phyloP scores from a whole-genome alignment of 2,329 filamentous ascomycete species.

The Fusarium solani-melongenae region DNA sequence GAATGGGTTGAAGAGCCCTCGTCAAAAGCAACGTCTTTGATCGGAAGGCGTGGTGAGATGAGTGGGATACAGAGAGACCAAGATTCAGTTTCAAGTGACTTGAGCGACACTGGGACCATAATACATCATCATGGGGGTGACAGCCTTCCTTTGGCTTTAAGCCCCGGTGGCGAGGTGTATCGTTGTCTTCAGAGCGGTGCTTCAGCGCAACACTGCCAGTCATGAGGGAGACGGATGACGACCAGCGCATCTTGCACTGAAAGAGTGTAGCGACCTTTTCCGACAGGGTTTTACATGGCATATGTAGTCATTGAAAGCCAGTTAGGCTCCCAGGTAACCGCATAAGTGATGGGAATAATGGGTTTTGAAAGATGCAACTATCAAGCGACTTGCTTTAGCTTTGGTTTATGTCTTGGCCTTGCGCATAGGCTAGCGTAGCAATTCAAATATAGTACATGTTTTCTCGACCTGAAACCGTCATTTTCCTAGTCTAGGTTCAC shows the following conservation, averaged over 20 bases:
- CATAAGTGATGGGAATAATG: neutral
- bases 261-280: neutral
- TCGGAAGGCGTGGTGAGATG: no score
- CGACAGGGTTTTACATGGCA: neutral
- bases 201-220: neutral
- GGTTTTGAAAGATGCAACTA: neutral
- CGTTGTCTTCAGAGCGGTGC: neutral
- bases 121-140: neutral
- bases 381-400: neutral
- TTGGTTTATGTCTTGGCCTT: neutral
- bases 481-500: no score
- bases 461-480: neutral
- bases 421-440: neutral
- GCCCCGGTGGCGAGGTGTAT: neutral
- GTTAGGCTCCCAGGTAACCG: neutral
- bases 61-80: neutral
- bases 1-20: constrained; percentile 44
- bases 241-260: neutral
- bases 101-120: neutral
- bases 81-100: neutral
- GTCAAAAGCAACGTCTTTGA: neutral
- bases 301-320: neutral
- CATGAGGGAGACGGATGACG: neutral
- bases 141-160: constrained; percentile 1
- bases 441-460: neutral